A percentile compares a stretch with the other conserved stretches of the same genome.
These are phyloP conservation scores for Trichosporon sp. DNA, from an alignment of 1,284 basidiomycete species.

Conservation along the genomic window DNA sequence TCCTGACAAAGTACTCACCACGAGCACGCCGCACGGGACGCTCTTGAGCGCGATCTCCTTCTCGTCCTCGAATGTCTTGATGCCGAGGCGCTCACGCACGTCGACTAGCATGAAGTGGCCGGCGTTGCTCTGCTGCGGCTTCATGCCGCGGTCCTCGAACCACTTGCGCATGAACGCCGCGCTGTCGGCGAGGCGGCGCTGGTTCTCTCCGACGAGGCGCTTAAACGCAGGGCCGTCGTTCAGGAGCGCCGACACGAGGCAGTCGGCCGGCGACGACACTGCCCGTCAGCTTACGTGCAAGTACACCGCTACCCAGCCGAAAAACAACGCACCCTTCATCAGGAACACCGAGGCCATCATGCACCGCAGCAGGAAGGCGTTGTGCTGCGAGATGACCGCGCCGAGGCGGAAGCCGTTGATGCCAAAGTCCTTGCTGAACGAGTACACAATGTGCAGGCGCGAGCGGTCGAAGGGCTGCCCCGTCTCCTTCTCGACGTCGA, in stretches of 20 bases:
- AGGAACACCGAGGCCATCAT: constrained; percentile 43
- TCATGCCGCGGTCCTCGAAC: constrained; percentile 40
- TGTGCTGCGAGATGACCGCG: constrained; percentile 47
- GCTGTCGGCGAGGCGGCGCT: constrained; percentile 31
- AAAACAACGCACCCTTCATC: constrained; percentile 34
- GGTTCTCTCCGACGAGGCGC: constrained; percentile 34
- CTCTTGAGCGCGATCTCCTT: constrained; percentile 7
- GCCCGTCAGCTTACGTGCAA: too few relatives aligned
- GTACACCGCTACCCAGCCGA: not conserved
- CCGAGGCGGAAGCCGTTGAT: constrained; percentile 50
- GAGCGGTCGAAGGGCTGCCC: constrained; percentile 42
- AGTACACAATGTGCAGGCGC: constrained; percentile 46
- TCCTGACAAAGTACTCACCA: constrained; percentile 8
- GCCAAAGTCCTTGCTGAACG: constrained; percentile 52
- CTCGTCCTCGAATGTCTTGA: constrained; percentile 16
- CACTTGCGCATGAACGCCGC: constrained; percentile 35
- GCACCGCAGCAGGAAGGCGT: constrained; percentile 44
- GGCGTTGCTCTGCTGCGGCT: constrained; percentile 39
- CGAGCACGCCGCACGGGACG: constrained; percentile 6
- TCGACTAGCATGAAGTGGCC: constrained; percentile 23
- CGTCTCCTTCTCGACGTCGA: constrained; percentile 49
- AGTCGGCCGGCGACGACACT: constrained; percentile 45
- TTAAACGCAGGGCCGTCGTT: constrained; percentile 31
- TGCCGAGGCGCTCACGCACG: constrained; percentile 4
- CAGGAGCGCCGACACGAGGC: constrained; percentile 39